phyloP scores from a whole-genome alignment of 805 yeast genomes.

The Ogataea dorogensis region DNA sequence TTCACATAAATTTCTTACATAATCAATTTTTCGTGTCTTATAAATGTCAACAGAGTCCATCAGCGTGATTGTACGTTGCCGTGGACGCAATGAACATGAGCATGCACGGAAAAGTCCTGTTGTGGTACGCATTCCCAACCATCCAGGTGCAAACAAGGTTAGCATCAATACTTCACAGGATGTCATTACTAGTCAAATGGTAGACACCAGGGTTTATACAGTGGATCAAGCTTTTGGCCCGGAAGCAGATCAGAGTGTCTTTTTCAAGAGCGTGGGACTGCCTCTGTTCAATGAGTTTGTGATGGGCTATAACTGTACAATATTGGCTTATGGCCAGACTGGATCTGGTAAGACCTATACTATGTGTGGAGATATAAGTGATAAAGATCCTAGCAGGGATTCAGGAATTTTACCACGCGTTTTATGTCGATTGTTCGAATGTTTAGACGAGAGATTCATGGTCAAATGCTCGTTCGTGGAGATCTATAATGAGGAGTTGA shows the following conservation, averaged over 20 bases:
- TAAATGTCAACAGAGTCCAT: constrained; percentile 33
- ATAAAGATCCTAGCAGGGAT: constrained; percentile 26
- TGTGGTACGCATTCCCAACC: constrained; percentile 47
- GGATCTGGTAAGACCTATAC: constrained; percentile 63
- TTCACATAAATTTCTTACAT: constrained; percentile 13
- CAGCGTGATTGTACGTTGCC: constrained; percentile 54
- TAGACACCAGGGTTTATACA: constrained; percentile 39
- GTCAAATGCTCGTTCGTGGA: constrained; percentile 55
- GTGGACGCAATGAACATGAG: constrained; percentile 48
- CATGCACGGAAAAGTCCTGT: constrained; percentile 43
- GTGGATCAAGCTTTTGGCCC: constrained; percentile 58
- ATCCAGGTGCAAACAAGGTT: constrained; percentile 25
- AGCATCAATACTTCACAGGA: constrained; percentile 28
- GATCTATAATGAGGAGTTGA: constrained; percentile 43
- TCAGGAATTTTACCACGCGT: constrained; percentile 55
- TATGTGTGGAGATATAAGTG: constrained; percentile 49
- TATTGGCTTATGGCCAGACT: constrained; percentile 61
- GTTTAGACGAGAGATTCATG: constrained; percentile 33
- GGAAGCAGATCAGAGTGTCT: constrained; percentile 45
- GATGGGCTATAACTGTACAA: constrained; percentile 52
- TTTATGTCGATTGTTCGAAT: constrained; percentile 40
- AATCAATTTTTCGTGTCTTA: background rate
- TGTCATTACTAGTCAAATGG: constrained; percentile 24
- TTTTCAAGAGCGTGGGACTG: constrained; percentile 46
- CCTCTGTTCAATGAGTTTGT: constrained; percentile 50